These are phyloP conservation scores for Adansonia gregorii DNA, from an alignment of 441 rosid species.

Conservation along the genomic window DNA sequence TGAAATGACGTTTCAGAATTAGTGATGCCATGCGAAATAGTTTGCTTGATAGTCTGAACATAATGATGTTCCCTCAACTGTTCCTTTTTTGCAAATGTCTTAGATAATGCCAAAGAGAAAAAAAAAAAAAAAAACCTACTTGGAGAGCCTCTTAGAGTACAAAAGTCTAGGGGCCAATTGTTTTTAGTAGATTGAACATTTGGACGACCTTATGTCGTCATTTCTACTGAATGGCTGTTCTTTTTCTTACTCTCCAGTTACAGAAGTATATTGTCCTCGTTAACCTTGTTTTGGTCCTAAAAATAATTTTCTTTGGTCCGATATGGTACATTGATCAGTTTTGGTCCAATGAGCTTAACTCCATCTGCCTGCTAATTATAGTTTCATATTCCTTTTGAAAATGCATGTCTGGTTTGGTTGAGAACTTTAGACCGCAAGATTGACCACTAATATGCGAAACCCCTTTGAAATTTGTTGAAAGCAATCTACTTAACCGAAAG, in stretches of 20 bases:
- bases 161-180: neutral
- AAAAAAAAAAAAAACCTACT: conserved; percentile 27
- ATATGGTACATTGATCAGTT: neutral
- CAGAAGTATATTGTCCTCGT: neutral
- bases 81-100: conserved; percentile 32
- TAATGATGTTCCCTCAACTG: conserved; percentile 27
- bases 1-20: conserved; percentile 67
- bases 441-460: neutral
- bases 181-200: conserved; percentile 20
- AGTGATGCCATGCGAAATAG: conserved; percentile 45
- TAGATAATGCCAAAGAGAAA: conserved; percentile 18
- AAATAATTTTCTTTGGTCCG: neutral
- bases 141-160: conserved; percentile 26
- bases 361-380: neutral
- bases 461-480: neutral
- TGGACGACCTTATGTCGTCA: conserved; percentile 2
- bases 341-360: neutral
- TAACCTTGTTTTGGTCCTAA: conserved; percentile 11
- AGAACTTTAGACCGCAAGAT: neutral
- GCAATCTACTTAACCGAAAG: neutral
- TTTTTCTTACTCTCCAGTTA: neutral
- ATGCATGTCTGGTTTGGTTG: conserved; percentile 21
- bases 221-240: neutral
- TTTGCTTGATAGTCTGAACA: conserved; percentile 37
- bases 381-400: neutral